Evolutionary conservation across 2,329 filamentous ascomycete species (phyloP), one percentile per base, ranked within the genome.

Genomic region (Phyllosticta citrichinensis): DNA sequence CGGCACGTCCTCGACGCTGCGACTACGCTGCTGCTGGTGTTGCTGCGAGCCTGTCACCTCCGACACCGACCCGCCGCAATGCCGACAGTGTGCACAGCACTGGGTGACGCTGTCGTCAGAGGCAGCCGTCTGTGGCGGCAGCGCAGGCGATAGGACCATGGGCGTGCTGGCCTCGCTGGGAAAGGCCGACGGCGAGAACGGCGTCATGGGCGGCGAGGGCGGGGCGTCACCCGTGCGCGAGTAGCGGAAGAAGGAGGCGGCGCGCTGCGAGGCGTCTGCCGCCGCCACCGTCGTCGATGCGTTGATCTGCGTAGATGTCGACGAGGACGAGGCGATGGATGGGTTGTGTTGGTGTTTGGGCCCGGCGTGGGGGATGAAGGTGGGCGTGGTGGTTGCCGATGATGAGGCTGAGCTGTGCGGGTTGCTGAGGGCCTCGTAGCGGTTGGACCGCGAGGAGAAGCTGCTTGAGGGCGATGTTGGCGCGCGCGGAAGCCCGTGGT

Each of bases 191-290:
- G 60, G 60, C 14, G 60, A 62, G 27, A 62, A 62, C 30, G 60
- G 60, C 55, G 60, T 62, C 30, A 62, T 55, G 22, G 60, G 60
- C 11, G 60, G 60, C 5, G 55, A 54, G 12, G 58, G 58, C 12
- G 58, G 58, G 10, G 58, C 52, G 24, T 66, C 71, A 35, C 69
- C 74, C 47, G 52, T 55, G 58, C 17, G 56, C 14, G 25, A 17
- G 17, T 47, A n/a, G 40, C n/a, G 40, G 40, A 47, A 47, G 40
- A 47, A 47, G 40, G 40, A 47, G 14, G 40, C 40, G 14, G 40
- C 40, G 40, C 40, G 40, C 6, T 47, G 40, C 14, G 40, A 47
- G 40, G 40, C 40, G 6, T 47, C 40, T 47, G 40, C 17, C 35
- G 12, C 12, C 35, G 10, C 22, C n/a, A n/a, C n/a, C n/a, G n/a